phyloP scores from a whole-genome alignment of 768 basidiomycete species.

The Boletus rex-veris region DNA sequence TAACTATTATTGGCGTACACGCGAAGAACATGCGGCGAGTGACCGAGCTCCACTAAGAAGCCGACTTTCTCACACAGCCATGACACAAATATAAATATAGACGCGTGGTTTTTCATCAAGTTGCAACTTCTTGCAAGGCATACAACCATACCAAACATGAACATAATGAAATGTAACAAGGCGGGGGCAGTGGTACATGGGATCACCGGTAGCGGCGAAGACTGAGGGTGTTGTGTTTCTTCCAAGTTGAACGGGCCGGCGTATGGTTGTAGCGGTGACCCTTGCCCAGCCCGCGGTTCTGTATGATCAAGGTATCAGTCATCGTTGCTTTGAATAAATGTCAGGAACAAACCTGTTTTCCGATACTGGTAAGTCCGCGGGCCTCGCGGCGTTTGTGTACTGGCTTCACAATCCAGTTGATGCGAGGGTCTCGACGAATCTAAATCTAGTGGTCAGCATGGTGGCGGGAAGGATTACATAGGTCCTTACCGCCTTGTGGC shows the following conservation, averaged over 20 bases:
- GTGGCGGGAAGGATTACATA: background rate
- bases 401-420: conserved; percentile 98
- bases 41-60: background rate
- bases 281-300: conserved; percentile 98
- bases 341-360: conserved; percentile 74
- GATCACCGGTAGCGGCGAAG: conserved; percentile 80
- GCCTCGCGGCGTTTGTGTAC: conserved; percentile 99
- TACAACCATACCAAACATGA: conserved; percentile 31
- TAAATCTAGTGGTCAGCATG: conserved; percentile 29
- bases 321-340: background rate
- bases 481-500: conserved; percentile 80
- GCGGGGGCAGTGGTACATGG: background rate
- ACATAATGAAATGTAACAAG: conserved; percentile 14
- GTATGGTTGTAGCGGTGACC: conserved; percentile 93
- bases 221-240: conserved; percentile 96
- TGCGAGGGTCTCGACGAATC: conserved; percentile 94
- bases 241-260: conserved; percentile 89
- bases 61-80: conserved; percentile 1
- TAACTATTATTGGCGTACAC: conserved; percentile 15
- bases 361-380: conserved; percentile 94
- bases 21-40: conserved; percentile 18
- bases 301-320: conserved; percentile 2
- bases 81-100: background rate
- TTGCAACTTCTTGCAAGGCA: conserved; percentile 8
- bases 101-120: conserved; percentile 4